These are phyloP conservation scores for Fusarium napiforme DNA, from an alignment of 2,329 filamentous ascomycete species.

Conservation along the genomic window DNA sequence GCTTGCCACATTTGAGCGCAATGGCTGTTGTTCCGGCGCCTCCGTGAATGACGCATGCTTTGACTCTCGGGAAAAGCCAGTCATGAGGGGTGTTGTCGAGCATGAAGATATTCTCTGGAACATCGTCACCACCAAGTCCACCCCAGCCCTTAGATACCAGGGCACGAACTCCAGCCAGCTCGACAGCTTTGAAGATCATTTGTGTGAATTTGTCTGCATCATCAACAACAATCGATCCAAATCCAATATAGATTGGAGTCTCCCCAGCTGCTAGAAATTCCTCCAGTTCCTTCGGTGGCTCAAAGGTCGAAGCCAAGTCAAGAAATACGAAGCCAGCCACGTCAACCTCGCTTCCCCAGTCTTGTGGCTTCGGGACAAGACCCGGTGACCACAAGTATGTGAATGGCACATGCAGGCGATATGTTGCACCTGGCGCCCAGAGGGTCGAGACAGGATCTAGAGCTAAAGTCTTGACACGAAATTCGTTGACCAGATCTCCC, in stretches of 20 bases:
- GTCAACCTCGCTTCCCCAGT: constrained; percentile 77
- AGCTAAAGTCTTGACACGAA: constrained; percentile 74
- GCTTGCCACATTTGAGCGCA: constrained; percentile 75
- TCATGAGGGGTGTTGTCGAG: constrained; percentile 80
- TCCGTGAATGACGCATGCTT: constrained; percentile 78
- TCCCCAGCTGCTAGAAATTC: constrained; percentile 67
- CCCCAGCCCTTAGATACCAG: constrained; percentile 83
- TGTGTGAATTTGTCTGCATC: constrained; percentile 75
- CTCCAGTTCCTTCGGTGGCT: constrained; percentile 65
- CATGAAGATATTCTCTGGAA: constrained; percentile 75
- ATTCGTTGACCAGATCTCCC: constrained; percentile 81
- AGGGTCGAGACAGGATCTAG: constrained; percentile 80
- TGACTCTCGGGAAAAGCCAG: constrained; percentile 77
- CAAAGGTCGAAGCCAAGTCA: constrained; percentile 71
- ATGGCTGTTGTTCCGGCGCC: constrained; percentile 82
- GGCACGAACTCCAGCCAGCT: constrained; percentile 73
- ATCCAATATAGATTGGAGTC: constrained; percentile 77
- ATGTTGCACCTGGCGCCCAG: constrained; percentile 80
- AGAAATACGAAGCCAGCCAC: constrained; percentile 84
- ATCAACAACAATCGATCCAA: constrained; percentile 80
- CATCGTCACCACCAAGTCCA: constrained; percentile 68
- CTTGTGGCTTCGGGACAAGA: constrained; percentile 72
- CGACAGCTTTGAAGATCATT: constrained; percentile 77
- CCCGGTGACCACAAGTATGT: constrained; percentile 78
- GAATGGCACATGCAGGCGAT: constrained; percentile 78